These are phyloP conservation scores for Acer yangbiense DNA, from an alignment of 345 rosid genomes.

Conservation along the genomic window DNA sequence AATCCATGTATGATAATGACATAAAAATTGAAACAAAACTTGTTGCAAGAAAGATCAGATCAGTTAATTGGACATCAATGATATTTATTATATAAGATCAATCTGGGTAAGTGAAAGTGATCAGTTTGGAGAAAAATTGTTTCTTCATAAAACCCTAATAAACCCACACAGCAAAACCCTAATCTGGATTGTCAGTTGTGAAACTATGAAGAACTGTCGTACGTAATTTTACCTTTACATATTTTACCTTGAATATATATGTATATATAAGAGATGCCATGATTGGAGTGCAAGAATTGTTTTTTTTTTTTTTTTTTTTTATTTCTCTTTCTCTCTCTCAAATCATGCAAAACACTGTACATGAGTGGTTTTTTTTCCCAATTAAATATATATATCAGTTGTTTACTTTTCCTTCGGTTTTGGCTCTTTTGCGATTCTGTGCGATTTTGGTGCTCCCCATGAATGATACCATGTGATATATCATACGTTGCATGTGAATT, in stretches of 20 bases:
- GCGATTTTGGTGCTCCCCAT: slow-evolving; percentile 61
- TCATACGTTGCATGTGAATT: slow-evolving; percentile 37
- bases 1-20: not conserved
- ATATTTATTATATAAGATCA: not conserved
- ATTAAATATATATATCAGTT: slow-evolving; percentile 31
- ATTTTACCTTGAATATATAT: slow-evolving; percentile 12
- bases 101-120: not conserved
- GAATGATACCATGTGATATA: slow-evolving; percentile 39
- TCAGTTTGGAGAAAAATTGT: not conserved
- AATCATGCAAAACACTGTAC: slow-evolving; percentile 39
- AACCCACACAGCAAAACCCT: slow-evolving; percentile 40
- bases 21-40: not conserved
- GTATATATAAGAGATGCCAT: slow-evolving; percentile 12
- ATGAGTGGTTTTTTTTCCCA: slow-evolving; percentile 23
- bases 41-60: not conserved
- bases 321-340: slow-evolving; percentile 29
- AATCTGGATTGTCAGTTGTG: slow-evolving; percentile 12
- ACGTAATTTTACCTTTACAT: slow-evolving; percentile 8
- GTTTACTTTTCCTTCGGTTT: slow-evolving; percentile 31
- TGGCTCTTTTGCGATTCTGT: slow-evolving; percentile 50
- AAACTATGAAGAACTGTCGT: not conserved
- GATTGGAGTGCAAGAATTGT: slow-evolving; percentile 19
- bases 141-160: slow-evolving; percentile 42
- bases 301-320: not conserved
- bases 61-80: slow-evolving; percentile 8